A percentile compares a stretch with the other conserved stretches of the same genome.
These are phyloP conservation scores for Capsella rubella DNA, from an alignment of 441 rosid species.

Conservation along the genomic window DNA sequence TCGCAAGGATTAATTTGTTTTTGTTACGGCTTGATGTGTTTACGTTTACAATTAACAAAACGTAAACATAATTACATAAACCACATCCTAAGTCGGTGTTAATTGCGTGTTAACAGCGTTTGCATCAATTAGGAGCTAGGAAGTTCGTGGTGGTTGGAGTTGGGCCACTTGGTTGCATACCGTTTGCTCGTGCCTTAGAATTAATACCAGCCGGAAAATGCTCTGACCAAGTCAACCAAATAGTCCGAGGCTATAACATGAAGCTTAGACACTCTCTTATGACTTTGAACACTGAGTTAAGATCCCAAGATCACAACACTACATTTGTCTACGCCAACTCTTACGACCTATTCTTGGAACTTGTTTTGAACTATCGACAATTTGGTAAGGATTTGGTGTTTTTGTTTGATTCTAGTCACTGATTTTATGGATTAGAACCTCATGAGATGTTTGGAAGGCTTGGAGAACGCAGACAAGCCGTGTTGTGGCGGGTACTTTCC, in stretches of 20 bases:
- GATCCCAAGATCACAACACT: constrained; percentile 41
- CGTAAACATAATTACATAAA: background rate
- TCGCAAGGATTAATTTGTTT: background rate
- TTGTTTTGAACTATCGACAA: constrained; percentile 47
- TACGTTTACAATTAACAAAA: background rate
- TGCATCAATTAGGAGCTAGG: constrained; percentile 58
- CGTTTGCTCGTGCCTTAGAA: constrained; percentile 59
- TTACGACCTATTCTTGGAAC: constrained; percentile 49
- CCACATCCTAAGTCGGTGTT: background rate
- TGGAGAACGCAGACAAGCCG: constrained; percentile 54
- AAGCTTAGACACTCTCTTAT: constrained; percentile 46
- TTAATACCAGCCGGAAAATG: constrained; percentile 52
- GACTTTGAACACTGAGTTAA: constrained; percentile 46
- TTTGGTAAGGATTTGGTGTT: constrained; percentile 49
- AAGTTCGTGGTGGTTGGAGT: constrained; percentile 60
- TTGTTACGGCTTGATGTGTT: background rate
- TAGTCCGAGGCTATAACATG: constrained; percentile 50
- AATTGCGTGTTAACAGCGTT: constrained; percentile 40
- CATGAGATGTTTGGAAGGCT: constrained; percentile 43
- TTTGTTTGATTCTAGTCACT: background rate
- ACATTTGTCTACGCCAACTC: constrained; percentile 60
- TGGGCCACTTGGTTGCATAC: constrained; percentile 72
- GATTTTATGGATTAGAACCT: background rate
- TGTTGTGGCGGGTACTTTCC: constrained; percentile 63
- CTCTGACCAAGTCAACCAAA: constrained; percentile 52